These are phyloP conservation scores for Globisporangium carolinianum DNA, from an alignment of 352 stramenopile genomes.

Conservation along the genomic window DNA sequence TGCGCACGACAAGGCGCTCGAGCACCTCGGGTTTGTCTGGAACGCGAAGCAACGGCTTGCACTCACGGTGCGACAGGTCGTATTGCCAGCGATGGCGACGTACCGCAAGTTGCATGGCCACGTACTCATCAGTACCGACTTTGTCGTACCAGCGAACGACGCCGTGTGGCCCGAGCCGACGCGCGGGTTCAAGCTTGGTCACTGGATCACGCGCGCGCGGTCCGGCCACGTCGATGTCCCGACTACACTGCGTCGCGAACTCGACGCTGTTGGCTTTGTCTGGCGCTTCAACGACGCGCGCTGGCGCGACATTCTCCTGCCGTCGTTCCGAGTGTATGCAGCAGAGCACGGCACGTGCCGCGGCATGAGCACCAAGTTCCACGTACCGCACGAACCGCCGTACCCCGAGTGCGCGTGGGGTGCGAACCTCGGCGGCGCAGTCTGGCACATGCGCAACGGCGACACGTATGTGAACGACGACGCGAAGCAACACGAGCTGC, in stretches of 20 bases:
- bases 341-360: constrained; percentile 47
- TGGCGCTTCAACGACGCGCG: constrained; percentile 71
- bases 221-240: constrained; percentile 36
- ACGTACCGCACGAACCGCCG: constrained; percentile 45
- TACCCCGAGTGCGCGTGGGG: constrained; percentile 60
- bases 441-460: constrained; percentile 84
- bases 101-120: constrained; percentile 40
- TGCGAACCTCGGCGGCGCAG: constrained; percentile 59
- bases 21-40: constrained; percentile 92
- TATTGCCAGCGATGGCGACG: constrained; percentile 50
- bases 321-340: constrained; percentile 57
- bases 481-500: constrained; percentile 58
- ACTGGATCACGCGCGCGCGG: constrained; percentile 69
- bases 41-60: constrained; percentile 60
- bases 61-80: constrained; percentile 39
- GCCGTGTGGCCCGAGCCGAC: constrained; percentile 42
- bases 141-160: constrained; percentile 57
- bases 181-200: constrained; percentile 54
- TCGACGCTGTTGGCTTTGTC: constrained; percentile 61
- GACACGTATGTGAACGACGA: constrained; percentile 69
- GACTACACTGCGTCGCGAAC: constrained; percentile 28
- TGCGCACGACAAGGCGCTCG: constrained; percentile 55
- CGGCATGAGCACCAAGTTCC: constrained; percentile 70
- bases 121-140: constrained; percentile 54
- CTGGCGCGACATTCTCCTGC: constrained; percentile 56